Evolutionary conservation across 2,329 filamentous ascomycete genomes (phyloP).

Genomic region (Cercospora zeae-maydis): DNA sequence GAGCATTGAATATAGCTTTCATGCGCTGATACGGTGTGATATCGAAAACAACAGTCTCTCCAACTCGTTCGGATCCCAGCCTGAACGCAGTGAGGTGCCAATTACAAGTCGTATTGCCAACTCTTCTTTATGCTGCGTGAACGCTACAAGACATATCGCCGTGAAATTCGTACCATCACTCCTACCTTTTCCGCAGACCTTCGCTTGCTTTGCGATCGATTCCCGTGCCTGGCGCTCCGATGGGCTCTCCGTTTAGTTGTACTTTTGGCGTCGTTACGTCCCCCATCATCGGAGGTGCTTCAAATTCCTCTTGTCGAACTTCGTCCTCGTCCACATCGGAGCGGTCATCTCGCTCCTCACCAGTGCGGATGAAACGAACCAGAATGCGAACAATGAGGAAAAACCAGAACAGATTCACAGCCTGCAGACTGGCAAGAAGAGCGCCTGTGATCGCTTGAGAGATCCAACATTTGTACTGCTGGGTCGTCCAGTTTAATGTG

Average conservation of each 20-base stretch:
- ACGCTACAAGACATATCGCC: background rate
- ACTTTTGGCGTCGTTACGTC: conserved; percentile 18
- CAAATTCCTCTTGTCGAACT: conserved; percentile 44
- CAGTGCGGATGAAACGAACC: conserved; percentile 63
- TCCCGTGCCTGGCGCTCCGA: conserved; percentile 20
- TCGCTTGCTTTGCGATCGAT: conserved; percentile 11
- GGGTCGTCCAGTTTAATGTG: conserved; percentile 69
- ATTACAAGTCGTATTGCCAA: background rate
- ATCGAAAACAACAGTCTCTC: background rate
- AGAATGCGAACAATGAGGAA: conserved; percentile 73
- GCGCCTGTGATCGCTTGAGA: conserved; percentile 63
- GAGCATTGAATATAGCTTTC: too few relatives aligned
- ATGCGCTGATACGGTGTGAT: background rate
- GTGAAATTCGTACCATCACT: background rate
- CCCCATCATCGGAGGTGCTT: conserved; percentile 17
- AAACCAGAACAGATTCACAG: conserved; percentile 77
- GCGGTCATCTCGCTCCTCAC: conserved; percentile 64
- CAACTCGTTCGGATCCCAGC: background rate
- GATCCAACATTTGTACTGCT: conserved; percentile 73
- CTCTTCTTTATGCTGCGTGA: background rate
- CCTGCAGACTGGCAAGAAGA: conserved; percentile 65
- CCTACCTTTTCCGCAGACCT: conserved; percentile 16
- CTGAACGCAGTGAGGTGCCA: background rate
- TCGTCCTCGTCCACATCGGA: conserved; percentile 66
- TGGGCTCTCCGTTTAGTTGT: conserved; percentile 21